Percentiles rank a stretch among this genome's conserved stretches.
Evolutionary conservation across 176 grass and related monocot species (phyloP).

Genomic region (Aegilops longissima): DNA sequence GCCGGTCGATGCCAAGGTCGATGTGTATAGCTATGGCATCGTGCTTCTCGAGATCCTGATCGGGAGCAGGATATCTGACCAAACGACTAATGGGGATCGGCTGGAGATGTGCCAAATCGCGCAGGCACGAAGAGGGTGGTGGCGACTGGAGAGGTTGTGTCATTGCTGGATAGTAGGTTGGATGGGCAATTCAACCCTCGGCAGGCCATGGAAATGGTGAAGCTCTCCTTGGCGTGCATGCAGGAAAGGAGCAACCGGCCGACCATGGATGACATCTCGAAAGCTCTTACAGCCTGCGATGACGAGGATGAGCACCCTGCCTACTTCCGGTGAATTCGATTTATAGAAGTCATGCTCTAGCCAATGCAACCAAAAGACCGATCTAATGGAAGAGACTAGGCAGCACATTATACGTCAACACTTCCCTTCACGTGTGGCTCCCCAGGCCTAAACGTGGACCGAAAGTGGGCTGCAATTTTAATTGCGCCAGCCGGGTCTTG

Average conservation of each 20-base stretch:
- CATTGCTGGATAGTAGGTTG: slow-evolving; percentile 24
- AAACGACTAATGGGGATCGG: background rate
- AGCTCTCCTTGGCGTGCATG: slow-evolving; percentile 18
- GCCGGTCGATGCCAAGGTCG: slow-evolving; percentile 40
- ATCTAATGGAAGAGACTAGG: too few species aligned
- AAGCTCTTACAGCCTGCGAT: background rate
- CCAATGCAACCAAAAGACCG: too few species aligned
- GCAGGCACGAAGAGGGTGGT: background rate
- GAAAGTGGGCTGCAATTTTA: too few species aligned
- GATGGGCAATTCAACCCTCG: background rate
- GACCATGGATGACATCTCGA: slow-evolving; percentile 23
- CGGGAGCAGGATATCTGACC: slow-evolving; percentile 5
- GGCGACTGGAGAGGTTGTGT: background rate
- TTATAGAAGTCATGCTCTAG: too few species aligned
- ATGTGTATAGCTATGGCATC: slow-evolving; percentile 5
- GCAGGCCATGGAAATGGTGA: slow-evolving; percentile 2
- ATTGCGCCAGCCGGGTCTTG: too few species aligned
- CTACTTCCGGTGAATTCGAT: too few species aligned
- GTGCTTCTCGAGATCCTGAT: slow-evolving; percentile 41
- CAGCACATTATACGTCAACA: too few species aligned
- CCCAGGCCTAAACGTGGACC: too few species aligned
- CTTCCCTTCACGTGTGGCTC: too few species aligned
- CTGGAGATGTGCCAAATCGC: background rate
- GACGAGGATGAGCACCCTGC: too few species aligned
- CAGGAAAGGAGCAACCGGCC: slow-evolving; percentile 32